Base-by-base conservation (phyloP, 495 filamentous ascomycete species). In the Corynascus novoguineensis region DNA sequence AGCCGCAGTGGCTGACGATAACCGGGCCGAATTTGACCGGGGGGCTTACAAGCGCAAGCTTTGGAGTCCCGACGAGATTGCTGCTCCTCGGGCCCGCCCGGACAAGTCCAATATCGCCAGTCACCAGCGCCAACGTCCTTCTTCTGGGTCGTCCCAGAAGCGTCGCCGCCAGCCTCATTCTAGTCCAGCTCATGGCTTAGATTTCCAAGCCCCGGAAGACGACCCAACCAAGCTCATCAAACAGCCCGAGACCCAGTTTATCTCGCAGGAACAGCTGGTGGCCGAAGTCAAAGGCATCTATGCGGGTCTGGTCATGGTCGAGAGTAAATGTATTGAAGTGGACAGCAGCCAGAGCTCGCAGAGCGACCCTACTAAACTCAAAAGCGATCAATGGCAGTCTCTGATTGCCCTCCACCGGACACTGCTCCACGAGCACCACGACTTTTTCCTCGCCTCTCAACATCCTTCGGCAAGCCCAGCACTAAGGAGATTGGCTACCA, bases 361-460 rank as follows among this genome's bases (percentile, higher is more conserved):
- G 27, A 64, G 52, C 12, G 71, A 73, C 10, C 59, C 73, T 14
- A 61, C 66, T 25, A 68, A 71, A 1, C 71, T 90, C 3, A 80
- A 76, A 45, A 73, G 78, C 46, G 75, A 83, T 32, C 83, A 90
- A 59, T 91, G 85, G 86, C 84, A 88, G 60, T 82, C 83, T 0
- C 62, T 91, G 12, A 86, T 89, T 52, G 83, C 83, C 3, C 66
- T 90, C 1, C 88, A 92, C 60, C 72, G 83, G 14, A 88, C 86
- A 0, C 65, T 90, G 11, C 69, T 91, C 0, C 79, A 88, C 54
- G 87, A 91, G 52, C 84, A 89, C 59, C 86, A 91, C 60, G 87
- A 90, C 52, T 90, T 89, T 59, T 85, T 92, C 50, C 71, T 91
- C 0, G 86, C 87, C 0, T 85, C 83, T 1, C 87, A 92, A 57